phyloP scores from a whole-genome alignment of 345 rosid species.

The Brassica nigra region DNA sequence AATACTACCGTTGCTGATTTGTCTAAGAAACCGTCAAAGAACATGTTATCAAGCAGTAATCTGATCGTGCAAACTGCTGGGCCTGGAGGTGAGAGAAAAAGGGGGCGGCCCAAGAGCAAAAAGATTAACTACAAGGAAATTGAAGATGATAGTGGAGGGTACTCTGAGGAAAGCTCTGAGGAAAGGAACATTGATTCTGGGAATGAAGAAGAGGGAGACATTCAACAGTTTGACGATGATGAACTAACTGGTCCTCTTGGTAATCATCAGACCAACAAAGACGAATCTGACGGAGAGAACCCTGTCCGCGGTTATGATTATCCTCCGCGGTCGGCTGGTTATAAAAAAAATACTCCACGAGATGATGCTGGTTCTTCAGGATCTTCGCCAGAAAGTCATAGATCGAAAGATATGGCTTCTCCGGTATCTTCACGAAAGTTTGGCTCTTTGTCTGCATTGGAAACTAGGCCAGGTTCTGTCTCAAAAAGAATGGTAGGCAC shows the following conservation, averaged over 20 bases:
- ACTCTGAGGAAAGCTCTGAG: slow-evolving; percentile 87
- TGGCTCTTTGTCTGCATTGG: slow-evolving; percentile 95
- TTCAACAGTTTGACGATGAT: slow-evolving; percentile 81
- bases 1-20: slow-evolving; percentile 64
- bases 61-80: slow-evolving; percentile 57
- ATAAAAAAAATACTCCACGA: slow-evolving; percentile 49
- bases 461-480: slow-evolving; percentile 82
- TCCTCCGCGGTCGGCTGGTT: slow-evolving; percentile 55
- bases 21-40: slow-evolving; percentile 90
- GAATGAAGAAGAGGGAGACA: slow-evolving; percentile 91
- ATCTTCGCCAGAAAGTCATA: slow-evolving; percentile 81
- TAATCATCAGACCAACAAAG: slow-evolving; percentile 57
- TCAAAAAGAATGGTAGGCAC: slow-evolving; percentile 75
- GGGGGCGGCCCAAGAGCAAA: slow-evolving; percentile 88
- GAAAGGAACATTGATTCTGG: slow-evolving; percentile 79
- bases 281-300: slow-evolving; percentile 79
- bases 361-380: slow-evolving; percentile 88
- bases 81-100: slow-evolving; percentile 72
- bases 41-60: slow-evolving; percentile 53
- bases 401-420: slow-evolving; percentile 66
- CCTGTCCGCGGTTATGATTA: slow-evolving; percentile 59
- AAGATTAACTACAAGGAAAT: slow-evolving; percentile 93
- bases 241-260: slow-evolving; percentile 69
- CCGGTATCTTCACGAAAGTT: slow-evolving; percentile 92
- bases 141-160: slow-evolving; percentile 88